phyloP scores from a whole-genome alignment of 192 early-diverging fungal species.

The Backusella psychrophila region DNA sequence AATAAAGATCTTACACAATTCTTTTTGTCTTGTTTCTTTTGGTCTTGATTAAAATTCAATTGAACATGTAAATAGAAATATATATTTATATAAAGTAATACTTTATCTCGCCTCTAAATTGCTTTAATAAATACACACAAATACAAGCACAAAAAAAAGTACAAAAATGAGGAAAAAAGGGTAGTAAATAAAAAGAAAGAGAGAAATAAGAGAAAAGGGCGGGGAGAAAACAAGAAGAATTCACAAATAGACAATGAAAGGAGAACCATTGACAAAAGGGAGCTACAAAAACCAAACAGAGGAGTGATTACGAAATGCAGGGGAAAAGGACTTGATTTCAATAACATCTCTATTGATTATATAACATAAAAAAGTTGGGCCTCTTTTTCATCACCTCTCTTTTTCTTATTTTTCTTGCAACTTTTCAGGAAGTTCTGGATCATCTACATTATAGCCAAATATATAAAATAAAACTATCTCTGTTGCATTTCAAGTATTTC shows the following conservation, averaged over 20 bases:
- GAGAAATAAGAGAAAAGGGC: conserved; percentile 13
- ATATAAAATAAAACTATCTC: not conserved
- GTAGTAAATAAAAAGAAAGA: not conserved
- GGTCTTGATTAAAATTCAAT: conserved; percentile 5
- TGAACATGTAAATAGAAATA: conserved; percentile 4
- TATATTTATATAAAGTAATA: not conserved
- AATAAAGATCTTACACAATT: conserved; percentile 1
- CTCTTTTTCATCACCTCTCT: conserved; percentile 5
- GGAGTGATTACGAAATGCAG: not conserved
- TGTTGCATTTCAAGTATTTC: not conserved
- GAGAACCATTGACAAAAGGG: not conserved
- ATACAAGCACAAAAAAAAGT: conserved; percentile 1
- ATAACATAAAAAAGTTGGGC: not conserved
- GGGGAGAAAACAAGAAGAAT: conserved; percentile 12
- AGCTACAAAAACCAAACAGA: not conserved
- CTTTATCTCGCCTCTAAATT: not conserved
- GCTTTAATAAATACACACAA: not conserved
- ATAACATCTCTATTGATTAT: not conserved
- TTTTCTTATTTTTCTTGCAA: not conserved
- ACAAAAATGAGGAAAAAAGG: not conserved
- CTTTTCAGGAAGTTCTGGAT: not conserved
- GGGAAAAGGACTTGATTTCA: not conserved
- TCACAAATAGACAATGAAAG: conserved; percentile 9
- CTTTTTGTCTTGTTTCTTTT: conserved; percentile 3
- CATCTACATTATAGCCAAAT: not conserved